Percentiles rank a stretch among this genome's conserved stretches.
Conservation (phyloP, 2,329 filamentous ascomycete genomes). For the Amauroascus niger region DNA sequence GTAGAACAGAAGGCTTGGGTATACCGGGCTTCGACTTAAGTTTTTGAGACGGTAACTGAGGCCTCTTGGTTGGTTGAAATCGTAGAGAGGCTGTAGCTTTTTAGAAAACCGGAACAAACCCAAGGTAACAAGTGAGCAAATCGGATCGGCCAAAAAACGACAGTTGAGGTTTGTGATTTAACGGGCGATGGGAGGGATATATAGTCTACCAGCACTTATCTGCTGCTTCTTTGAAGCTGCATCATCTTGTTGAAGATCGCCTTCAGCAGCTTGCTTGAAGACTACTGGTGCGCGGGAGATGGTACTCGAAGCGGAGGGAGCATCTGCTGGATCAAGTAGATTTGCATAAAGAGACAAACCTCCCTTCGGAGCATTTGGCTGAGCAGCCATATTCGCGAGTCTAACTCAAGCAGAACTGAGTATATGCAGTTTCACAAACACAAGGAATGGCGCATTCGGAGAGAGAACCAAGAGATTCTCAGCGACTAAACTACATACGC, state of each 20-base stretch:
- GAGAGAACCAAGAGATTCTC: neutral
- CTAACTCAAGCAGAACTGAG: neutral
- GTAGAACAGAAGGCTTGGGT: conserved; percentile 35
- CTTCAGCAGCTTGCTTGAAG: conserved; percentile 51
- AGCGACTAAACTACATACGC: neutral
- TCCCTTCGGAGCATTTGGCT: conserved; percentile 18
- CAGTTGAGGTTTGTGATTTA: conserved; percentile 13
- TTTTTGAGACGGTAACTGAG: conserved; percentile 54
- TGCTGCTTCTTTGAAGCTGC: conserved; percentile 54
- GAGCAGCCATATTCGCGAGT: conserved; percentile 20
- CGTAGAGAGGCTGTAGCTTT: conserved; percentile 52
- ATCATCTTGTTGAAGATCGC: conserved; percentile 42
- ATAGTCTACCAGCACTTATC: conserved; percentile 52
- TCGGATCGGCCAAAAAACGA: conserved; percentile 20
- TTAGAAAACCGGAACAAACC: conserved; percentile 21
- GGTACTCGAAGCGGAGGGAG: conserved; percentile 44
- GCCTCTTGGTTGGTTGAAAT: conserved; percentile 78
- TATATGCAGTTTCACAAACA: neutral
- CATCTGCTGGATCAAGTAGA: conserved; percentile 52
- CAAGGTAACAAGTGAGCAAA: conserved; percentile 41
- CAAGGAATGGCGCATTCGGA: neutral
- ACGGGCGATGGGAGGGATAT: conserved; percentile 24
- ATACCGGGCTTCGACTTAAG: conserved; percentile 54
- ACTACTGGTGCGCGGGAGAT: conserved; percentile 67
- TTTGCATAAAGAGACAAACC: conserved; percentile 73